These are phyloP conservation scores for Nelumbo lutea DNA, from an alignment of 164 flowering plant species.

Conservation along the genomic window DNA sequence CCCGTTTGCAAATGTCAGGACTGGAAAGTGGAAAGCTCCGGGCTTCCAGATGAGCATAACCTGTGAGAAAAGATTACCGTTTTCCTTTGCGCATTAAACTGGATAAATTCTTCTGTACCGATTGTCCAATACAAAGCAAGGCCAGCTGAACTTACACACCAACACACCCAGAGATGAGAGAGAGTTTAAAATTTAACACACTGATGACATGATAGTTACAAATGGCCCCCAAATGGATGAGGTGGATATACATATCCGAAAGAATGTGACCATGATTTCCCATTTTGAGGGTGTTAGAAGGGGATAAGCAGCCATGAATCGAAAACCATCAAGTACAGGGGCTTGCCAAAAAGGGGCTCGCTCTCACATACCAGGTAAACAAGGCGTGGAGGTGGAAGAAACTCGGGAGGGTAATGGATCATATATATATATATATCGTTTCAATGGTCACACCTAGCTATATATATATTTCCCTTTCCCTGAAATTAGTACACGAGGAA, in stretches of 20 bases:
- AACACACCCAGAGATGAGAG: no score
- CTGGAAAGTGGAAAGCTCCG: no score
- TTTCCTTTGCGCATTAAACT: no score
- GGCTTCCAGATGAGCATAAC: no score
- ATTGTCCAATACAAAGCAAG: no score
- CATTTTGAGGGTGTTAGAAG: not conserved
- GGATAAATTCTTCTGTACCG: no score
- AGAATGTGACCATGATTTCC: not conserved
- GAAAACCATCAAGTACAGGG: not conserved
- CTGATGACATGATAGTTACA: no score
- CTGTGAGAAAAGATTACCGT: no score
- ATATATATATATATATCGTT: slow-evolving; percentile 4
- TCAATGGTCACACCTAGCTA: slow-evolving; percentile 33
- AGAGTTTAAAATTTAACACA: no score
- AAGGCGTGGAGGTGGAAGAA: not conserved
- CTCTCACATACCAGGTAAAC: slow-evolving; percentile 4
- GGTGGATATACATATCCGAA: not conserved
- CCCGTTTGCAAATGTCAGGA: no score
- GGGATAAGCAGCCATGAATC: not conserved
- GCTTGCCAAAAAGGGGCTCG: not conserved
- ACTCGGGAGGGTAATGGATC: not conserved
- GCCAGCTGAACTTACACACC: no score
- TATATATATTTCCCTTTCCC: slow-evolving; percentile 28
- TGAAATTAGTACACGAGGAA: slow-evolving; percentile 41
- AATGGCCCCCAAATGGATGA: no score